A percentile compares a stretch with the other conserved stretches of the same genome.
Conservation (phyloP, 2,329 filamentous ascomycete genomes). For the Fusarium palustre region DNA sequence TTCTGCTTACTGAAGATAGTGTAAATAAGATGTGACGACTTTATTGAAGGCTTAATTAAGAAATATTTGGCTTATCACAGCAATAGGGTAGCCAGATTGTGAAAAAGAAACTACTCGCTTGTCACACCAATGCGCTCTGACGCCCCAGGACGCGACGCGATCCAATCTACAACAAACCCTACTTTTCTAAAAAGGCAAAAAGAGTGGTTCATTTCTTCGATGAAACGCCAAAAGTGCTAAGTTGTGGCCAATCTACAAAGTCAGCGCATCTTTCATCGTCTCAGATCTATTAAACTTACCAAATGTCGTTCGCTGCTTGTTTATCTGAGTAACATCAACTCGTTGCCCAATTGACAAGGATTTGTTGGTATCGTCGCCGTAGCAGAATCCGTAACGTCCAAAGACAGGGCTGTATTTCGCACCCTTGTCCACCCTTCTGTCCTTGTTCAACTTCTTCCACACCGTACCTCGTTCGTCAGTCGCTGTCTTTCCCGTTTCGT, state of each 20-base stretch:
- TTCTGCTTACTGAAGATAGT: rapidly evolving
- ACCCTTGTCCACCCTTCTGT: constrained; percentile 40
- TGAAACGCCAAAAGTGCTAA: constrained; percentile 28
- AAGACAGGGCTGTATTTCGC: constrained; percentile 45
- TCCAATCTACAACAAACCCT: not conserved
- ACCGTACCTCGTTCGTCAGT: constrained; percentile 35
- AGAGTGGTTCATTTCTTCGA: constrained; percentile 21
- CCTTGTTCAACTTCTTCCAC: constrained; percentile 46
- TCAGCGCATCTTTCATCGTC: rapidly evolving
- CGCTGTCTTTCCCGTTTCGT: constrained; percentile 37
- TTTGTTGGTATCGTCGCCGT: constrained; percentile 16
- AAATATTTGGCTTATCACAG: not conserved
- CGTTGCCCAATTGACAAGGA: constrained; percentile 23
- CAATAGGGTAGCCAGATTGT: not conserved
- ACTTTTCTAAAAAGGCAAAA: no score
- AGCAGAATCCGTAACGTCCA: constrained; percentile 43
- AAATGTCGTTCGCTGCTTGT: constrained; percentile 34
- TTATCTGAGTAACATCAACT: constrained; percentile 26
- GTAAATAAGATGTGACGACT: not conserved
- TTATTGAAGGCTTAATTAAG: not conserved
- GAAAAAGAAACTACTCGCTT: not conserved
- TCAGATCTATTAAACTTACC: constrained; percentile 10
- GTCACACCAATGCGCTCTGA: not conserved
- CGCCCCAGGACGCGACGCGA: not conserved
- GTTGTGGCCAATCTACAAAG: constrained; percentile 37